These are phyloP conservation scores for Globisporangium ultimum DNA, from an alignment of 352 stramenopile genomes.

Conservation along the genomic window DNA sequence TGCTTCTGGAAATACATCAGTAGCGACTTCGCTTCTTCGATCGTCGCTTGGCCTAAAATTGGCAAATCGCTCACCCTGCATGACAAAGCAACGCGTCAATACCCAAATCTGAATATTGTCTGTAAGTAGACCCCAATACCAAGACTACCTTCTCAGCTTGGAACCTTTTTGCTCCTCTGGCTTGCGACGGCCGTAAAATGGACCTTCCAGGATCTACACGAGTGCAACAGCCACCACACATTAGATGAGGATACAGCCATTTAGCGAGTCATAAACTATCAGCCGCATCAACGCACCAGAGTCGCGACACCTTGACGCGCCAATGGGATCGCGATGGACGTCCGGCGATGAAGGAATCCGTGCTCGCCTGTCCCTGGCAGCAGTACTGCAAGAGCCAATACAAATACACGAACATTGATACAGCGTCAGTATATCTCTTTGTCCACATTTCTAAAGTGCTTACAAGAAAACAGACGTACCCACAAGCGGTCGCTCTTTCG, in stretches of 20 bases:
- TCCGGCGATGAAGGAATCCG: slow-evolving; percentile 67
- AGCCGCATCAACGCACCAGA: slow-evolving; percentile 28
- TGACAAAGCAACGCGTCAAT: neutral
- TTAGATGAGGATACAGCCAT: too few relatives aligned
- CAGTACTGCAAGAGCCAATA: slow-evolving; percentile 35
- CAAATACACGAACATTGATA: neutral
- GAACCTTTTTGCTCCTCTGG: slow-evolving; percentile 66
- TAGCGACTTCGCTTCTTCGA: slow-evolving; percentile 81
- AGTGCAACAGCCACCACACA: too few relatives aligned
- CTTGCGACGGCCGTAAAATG: slow-evolving; percentile 74
- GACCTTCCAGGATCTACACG: slow-evolving; percentile 66
- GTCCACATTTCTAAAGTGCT: too few relatives aligned
- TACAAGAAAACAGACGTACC: slow-evolving; percentile 16
- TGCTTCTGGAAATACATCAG: slow-evolving; percentile 55
- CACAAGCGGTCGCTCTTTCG: slow-evolving; percentile 29
- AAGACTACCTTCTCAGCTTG: slow-evolving; percentile 52
- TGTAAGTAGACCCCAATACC: too few relatives aligned
- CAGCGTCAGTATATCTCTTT: too few relatives aligned
- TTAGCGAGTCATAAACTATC: too few relatives aligned
- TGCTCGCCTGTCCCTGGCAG: slow-evolving; percentile 75
- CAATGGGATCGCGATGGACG: slow-evolving; percentile 60
- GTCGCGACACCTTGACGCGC: slow-evolving; percentile 57
- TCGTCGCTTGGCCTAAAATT: slow-evolving; percentile 73
- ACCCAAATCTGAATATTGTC: too few relatives aligned
- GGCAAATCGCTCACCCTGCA: slow-evolving; percentile 66